Percentiles rank a stretch among this genome's conserved stretches.
Conservation (phyloP, 805 yeast species). For the Metschnikowia hibisci region DNA sequence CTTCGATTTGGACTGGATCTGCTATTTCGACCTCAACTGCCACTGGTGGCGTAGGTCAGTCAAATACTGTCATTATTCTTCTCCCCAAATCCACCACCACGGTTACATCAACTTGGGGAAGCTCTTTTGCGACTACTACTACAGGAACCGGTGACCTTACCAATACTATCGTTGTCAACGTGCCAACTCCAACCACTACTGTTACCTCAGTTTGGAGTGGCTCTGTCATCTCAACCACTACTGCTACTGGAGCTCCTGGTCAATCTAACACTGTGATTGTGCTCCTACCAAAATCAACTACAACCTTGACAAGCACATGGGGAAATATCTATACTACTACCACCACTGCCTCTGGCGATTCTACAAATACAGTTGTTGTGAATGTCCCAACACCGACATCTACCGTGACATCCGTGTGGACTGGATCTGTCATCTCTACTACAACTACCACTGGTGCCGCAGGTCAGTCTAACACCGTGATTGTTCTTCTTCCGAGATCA, state of each 20-base stretch:
- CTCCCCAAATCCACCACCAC: slow-evolving; percentile 10
- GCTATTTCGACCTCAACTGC: slow-evolving; percentile 6
- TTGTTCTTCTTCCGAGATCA: slow-evolving; percentile 10
- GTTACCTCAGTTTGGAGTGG: not conserved
- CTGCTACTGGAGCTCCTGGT: not conserved
- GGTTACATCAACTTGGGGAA: slow-evolving; percentile 4
- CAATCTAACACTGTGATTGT: not conserved
- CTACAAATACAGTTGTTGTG: slow-evolving; percentile 19
- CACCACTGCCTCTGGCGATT: slow-evolving; percentile 1
- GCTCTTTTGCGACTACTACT: not conserved
- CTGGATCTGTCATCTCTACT: slow-evolving; percentile 3
- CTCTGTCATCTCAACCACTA: not conserved
- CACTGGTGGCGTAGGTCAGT: slow-evolving; percentile 11
- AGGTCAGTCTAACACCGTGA: slow-evolving; percentile 11
- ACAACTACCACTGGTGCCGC: slow-evolving; percentile 2
- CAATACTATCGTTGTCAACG: slow-evolving; percentile 16
- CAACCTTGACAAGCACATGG: not conserved
- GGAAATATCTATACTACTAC: not conserved
- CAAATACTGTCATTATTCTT: slow-evolving; percentile 14
- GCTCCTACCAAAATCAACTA: not conserved
- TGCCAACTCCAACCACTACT: slow-evolving; percentile 2
- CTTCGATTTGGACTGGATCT: slow-evolving; percentile 10
- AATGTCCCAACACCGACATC: slow-evolving; percentile 5
- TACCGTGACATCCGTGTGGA: not conserved
- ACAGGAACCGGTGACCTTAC: slow-evolving; percentile 4